Percentiles rank a stretch among this genome's conserved stretches.
These are phyloP conservation scores for Gillenia trifoliata DNA, from an alignment of 306 rosid species.

Conservation along the genomic window DNA sequence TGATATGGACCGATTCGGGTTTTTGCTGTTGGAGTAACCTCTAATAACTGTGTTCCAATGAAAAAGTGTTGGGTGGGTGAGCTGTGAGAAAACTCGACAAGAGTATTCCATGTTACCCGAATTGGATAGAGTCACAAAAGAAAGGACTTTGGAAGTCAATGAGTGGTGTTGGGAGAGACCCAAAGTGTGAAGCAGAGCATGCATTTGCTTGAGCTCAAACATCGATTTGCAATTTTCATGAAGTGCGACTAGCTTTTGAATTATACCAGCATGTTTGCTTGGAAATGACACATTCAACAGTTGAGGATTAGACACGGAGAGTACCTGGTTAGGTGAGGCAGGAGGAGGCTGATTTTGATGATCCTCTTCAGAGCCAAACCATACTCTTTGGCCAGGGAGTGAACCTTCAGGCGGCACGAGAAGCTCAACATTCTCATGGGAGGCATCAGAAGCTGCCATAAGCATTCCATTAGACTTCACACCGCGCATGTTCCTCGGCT, in stretches of 20 bases:
- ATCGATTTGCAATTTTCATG: slow-evolving; percentile 56
- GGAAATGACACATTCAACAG: slow-evolving; percentile 35
- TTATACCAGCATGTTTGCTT: slow-evolving; percentile 15
- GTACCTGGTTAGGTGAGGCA: slow-evolving; percentile 78
- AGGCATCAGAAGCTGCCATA: slow-evolving; percentile 91
- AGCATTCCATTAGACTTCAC: slow-evolving; percentile 92
- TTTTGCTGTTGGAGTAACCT: slow-evolving; percentile 55
- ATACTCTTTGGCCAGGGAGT: slow-evolving; percentile 75
- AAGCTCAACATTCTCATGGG: slow-evolving; percentile 83
- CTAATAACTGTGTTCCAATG: slow-evolving; percentile 60
- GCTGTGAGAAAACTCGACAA: slow-evolving; percentile 44
- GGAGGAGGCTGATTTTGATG: slow-evolving; percentile 61
- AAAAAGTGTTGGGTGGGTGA: slow-evolving; percentile 44
- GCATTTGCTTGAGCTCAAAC: slow-evolving; percentile 54
- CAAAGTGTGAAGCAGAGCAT: slow-evolving; percentile 46
- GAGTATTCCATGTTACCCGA: slow-evolving; percentile 50
- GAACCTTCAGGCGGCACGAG: slow-evolving; percentile 80
- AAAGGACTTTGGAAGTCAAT: slow-evolving; percentile 39
- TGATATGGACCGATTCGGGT: slow-evolving; percentile 46
- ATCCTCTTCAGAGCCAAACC: slow-evolving; percentile 79
- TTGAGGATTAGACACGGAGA: background rate
- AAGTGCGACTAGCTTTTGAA: slow-evolving; percentile 30
- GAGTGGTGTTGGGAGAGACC: slow-evolving; percentile 52
- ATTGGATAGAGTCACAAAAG: slow-evolving; percentile 45
- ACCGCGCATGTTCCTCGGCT: slow-evolving; percentile 95